Base-by-base conservation (phyloP, 2,329 filamentous ascomycete genomes). In the Penicillium sclerotiorum region DNA sequence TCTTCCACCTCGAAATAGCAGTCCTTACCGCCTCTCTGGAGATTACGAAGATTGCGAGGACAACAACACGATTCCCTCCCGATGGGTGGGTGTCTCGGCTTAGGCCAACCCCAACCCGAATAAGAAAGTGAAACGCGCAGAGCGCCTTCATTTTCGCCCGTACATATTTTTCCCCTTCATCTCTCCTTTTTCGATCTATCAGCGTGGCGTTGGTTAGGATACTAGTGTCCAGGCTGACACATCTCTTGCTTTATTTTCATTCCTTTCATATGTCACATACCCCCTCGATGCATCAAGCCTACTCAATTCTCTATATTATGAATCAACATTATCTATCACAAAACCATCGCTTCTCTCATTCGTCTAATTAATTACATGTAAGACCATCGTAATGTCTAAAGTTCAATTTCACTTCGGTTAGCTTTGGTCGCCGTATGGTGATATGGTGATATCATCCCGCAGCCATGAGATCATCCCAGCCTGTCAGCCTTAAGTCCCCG, bases 1-100 rank as follows among this genome's bases (percentile, higher is more conserved):
- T 80, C 67, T 86, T 37, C 83, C 83, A 30, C 82, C 83, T 37
- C 75, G 83, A 30, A 72, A 70, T 41, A 63, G 52, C 20, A 63
- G 54, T 9, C 47, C 49, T 4, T 47, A 53, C 37, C 58, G 57
- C 15, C 23, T 60, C 18, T 37, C 53, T 8, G 55, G 55, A 17
- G 57, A 61, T 40, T 62, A 60, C 36, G 58, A 60, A 13, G 53
- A 61, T 41, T 45, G 56, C 12, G 57, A 61, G n/a, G 57, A 61
- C 18, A 57, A 56, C 48, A 55, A 57, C 22, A 45, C 51, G 11
- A 40, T 62, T 15, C 59, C 59, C 2, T 48, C 53, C n/a, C 59
- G 59, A 1, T 62, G 59, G 59, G 50, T 61, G 27, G 59, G 59
- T 13, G 46, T 58, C 9, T 60, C 58, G 23, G 59, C 53, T 20